phyloP scores from a whole-genome alignment of 345 rosid species.

The Acer negundo region DNA sequence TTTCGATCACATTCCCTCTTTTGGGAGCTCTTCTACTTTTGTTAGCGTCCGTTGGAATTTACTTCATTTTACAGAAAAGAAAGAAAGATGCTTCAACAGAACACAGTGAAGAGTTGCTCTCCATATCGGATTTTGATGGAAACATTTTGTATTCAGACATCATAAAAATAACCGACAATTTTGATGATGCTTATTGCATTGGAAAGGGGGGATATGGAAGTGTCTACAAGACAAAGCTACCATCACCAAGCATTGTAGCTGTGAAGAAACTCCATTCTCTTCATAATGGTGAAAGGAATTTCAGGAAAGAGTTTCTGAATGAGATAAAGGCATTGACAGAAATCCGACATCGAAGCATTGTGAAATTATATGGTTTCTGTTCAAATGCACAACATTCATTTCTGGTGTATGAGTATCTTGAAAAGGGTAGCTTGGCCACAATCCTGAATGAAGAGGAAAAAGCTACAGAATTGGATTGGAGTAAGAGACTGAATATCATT shows the following conservation, averaged over 20 bases:
- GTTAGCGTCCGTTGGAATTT: neutral
- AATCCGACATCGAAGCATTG: slow-evolving; percentile 43
- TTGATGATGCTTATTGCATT: slow-evolving; percentile 27
- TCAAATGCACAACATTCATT: slow-evolving; percentile 22
- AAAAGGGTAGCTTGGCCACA: slow-evolving; percentile 30
- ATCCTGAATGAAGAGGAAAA: slow-evolving; percentile 10
- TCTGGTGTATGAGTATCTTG: slow-evolving; percentile 40
- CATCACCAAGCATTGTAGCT: slow-evolving; percentile 26
- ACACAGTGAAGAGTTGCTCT: neutral
- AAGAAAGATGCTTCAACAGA: neutral
- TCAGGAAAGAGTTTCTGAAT: slow-evolving; percentile 25
- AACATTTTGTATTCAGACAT: slow-evolving; percentile 29
- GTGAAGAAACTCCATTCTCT: slow-evolving; percentile 38
- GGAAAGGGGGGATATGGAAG: slow-evolving; percentile 37
- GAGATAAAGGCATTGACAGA: slow-evolving; percentile 27
- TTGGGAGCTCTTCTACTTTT: slow-evolving; percentile 8
- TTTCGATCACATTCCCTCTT: slow-evolving; percentile 15
- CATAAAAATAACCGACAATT: slow-evolving; percentile 21
- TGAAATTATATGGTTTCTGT: slow-evolving; percentile 39
- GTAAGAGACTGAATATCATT: slow-evolving; percentile 18
- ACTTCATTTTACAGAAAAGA: neutral
- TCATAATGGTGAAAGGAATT: neutral
- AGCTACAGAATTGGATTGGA: slow-evolving; percentile 30
- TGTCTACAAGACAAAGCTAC: slow-evolving; percentile 35
- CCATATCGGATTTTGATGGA: slow-evolving; percentile 27